A percentile compares a stretch with the other conserved stretches of the same genome.
Evolutionary conservation across 768 basidiomycete species (phyloP).

Genomic region (Lactifluus volemus): DNA sequence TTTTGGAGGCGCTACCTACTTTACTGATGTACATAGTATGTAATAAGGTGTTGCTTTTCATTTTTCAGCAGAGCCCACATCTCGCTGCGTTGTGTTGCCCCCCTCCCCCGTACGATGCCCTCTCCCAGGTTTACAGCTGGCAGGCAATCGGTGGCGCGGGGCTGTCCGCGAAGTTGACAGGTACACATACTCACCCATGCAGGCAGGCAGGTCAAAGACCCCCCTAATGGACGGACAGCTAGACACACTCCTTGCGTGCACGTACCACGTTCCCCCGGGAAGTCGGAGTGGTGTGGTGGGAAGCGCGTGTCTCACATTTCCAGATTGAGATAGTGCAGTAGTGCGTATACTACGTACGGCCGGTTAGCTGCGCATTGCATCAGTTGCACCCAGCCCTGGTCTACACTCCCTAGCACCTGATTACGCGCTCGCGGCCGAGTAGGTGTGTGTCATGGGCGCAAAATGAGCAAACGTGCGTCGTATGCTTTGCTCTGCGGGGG

Average conservation of each 20-base stretch:
- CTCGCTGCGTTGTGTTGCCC: not conserved
- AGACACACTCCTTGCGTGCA: not conserved
- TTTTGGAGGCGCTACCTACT: not conserved
- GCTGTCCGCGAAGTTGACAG: not conserved
- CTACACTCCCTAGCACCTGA: not conserved
- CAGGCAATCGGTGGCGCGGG: slow-evolving; percentile 5
- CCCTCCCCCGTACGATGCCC: not conserved
- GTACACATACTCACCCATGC: not conserved
- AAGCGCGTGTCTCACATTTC: not conserved
- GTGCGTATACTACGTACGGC: not conserved
- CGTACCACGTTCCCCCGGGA: not conserved
- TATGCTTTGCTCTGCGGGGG: not conserved
- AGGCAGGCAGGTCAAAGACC: not conserved
- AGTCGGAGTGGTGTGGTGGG: not conserved
- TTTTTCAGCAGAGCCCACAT: not conserved
- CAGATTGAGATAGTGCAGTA: not conserved
- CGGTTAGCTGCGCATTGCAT: not conserved
- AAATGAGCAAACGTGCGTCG: not conserved
- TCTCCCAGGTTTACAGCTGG: not conserved
- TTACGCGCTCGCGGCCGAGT: not conserved
- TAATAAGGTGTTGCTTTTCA: not conserved
- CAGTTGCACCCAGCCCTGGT: not conserved
- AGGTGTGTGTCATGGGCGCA: not conserved
- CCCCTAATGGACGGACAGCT: not conserved
- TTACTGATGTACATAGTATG: not conserved